Conservation (phyloP, 306 rosid species). For the Leucaena leucocephala region DNA sequence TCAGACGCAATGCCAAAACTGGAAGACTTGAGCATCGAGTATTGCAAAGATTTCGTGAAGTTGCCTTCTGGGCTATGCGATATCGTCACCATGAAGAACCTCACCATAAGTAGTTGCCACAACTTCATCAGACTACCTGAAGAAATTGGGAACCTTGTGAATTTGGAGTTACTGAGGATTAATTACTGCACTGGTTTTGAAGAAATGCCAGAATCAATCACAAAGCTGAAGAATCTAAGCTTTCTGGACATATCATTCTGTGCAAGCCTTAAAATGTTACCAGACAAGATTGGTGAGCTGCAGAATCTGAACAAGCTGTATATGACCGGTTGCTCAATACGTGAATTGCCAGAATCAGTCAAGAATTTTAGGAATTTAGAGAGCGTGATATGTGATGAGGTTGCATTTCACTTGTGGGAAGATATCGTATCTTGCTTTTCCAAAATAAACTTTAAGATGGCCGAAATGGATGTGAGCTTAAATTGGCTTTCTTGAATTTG, state of each 20-base stretch:
- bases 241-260: neutral
- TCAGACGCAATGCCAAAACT: slow-evolving; percentile 43
- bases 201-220: neutral
- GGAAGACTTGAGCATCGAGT: slow-evolving; percentile 43
- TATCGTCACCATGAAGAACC: slow-evolving; percentile 25
- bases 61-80: slow-evolving; percentile 35
- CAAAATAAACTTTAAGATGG: neutral
- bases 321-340: neutral
- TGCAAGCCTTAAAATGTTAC: neutral
- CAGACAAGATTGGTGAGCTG: neutral
- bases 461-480: neutral
- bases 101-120: neutral
- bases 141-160: neutral
- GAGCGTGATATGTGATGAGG: neutral
- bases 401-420: neutral
- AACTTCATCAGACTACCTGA: neutral
- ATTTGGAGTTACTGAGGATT: neutral
- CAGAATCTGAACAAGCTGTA: neutral
- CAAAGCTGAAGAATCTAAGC: neutral
- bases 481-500: neutral
- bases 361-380: neutral
- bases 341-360: neutral
- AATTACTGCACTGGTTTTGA: neutral
- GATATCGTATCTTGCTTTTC: neutral
- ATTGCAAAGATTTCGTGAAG: slow-evolving; percentile 12